Base-by-base conservation (phyloP, 495 filamentous ascomycete genomes). In the Tetracladium setigerum region DNA sequence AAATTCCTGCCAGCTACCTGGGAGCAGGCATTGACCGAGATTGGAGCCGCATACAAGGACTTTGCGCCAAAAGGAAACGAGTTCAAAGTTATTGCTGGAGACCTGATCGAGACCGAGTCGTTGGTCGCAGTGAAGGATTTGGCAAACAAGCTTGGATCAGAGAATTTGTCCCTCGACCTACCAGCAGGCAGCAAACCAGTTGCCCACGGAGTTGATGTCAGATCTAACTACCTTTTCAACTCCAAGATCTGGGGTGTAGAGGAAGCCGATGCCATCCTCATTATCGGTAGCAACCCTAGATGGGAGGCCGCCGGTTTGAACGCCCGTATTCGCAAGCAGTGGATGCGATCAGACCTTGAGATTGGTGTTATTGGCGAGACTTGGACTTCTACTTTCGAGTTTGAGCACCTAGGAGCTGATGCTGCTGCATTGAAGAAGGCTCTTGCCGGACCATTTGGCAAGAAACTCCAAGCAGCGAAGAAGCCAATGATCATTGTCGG, bases 81-180 rank as follows among this genome's bases (percentile, higher is more conserved):
- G 65, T 90, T 98, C 76, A 96, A 97, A 72, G 90, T 77, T 27
- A 79, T 98, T 59, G 87, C 91, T 47, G 92, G 92, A 41, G 85
- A 91, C 53, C 78, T 98, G 19, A 81, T 84, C 34, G 92, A 98
- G 61, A 82, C 84, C 12, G 92, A 98, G 69, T 84, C 89, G 1
- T 71, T 98, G 38, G 90, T 97, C 46, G 92, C 90, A 27, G 86
- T 95, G 77, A 98, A 98, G 73, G 92, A 97, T 62, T 69, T 98
- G 44, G 84, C 86, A 54, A 97, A 97, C 73, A 90, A 83, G 67
- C 84, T 98, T 45, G 88, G 86, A 40, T 96, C 94, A 10, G 92
- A 98, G 54, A 98, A 96, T 64, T 76, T 98, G 39, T 84, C 89
- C 33, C 81, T 97, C 30, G 92, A 98, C 59, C 90, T 88, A 62